A percentile compares a stretch with the other conserved stretches of the same genome.
Conservation (phyloP, 2,329 filamentous ascomycete species). For the Macrophomina pseudophaseolina region DNA sequence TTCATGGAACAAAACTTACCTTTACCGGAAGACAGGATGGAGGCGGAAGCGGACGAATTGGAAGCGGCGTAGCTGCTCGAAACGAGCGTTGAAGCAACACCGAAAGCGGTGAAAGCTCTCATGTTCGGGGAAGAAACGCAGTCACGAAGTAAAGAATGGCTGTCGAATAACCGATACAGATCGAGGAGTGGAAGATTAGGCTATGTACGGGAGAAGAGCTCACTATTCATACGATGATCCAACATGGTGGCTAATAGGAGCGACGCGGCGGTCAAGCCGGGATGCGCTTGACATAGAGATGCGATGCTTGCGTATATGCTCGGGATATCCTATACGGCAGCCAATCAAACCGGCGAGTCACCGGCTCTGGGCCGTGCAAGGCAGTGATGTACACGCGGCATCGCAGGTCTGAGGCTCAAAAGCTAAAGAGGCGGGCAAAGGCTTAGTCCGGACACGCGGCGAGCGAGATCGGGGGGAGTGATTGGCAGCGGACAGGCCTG, state of each 20-base stretch:
- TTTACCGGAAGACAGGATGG: slow-evolving; percentile 19
- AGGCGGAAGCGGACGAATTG: slow-evolving; percentile 10
- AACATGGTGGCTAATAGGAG: neutral
- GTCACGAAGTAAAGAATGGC: neutral
- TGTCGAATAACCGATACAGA: neutral
- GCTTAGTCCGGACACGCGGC: neutral
- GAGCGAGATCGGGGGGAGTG: neutral
- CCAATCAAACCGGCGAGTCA: neutral
- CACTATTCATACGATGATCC: neutral
- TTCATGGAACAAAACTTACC: neutral
- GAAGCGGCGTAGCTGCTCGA: slow-evolving; percentile 12
- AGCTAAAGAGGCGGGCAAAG: neutral
- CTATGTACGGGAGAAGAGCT: neutral
- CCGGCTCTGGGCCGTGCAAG: neutral
- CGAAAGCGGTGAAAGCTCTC: slow-evolving; percentile 20
- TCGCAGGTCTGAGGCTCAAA: neutral
- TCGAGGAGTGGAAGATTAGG: neutral
- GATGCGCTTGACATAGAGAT: neutral
- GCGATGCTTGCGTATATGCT: slow-evolving; percentile 1
- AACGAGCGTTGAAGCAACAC: slow-evolving; percentile 23
- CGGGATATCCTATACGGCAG: slow-evolving; percentile 6
- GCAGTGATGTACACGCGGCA: neutral
- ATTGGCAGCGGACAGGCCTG: neutral
- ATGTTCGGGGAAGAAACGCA: neutral
- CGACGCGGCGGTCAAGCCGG: neutral